These are phyloP conservation scores for Xylariomycetidae sp. DNA, from an alignment of 2,329 filamentous ascomycete genomes.

Conservation along the genomic window DNA sequence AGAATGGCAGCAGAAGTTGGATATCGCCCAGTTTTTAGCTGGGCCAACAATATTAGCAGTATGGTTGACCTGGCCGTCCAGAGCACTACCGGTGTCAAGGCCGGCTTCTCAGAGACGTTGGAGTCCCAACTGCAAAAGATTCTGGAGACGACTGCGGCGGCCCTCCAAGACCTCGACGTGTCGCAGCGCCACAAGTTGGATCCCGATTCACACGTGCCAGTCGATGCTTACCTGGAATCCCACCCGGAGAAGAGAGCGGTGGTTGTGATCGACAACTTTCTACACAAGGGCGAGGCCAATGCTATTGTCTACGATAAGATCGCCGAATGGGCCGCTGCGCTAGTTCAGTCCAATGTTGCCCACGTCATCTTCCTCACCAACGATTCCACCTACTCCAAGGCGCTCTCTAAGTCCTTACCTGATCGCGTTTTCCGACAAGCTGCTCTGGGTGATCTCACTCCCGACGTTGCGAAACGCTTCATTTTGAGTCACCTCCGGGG, in stretches of 20 bases:
- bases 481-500: slow-evolving; percentile 74
- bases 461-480: slow-evolving; percentile 80
- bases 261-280: slow-evolving; percentile 86
- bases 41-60: slow-evolving; percentile 92
- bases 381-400: slow-evolving; percentile 83
- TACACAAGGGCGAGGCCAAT: slow-evolving; percentile 68
- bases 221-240: slow-evolving; percentile 84
- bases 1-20: slow-evolving; percentile 78
- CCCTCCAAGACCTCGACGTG: slow-evolving; percentile 72
- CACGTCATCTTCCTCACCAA: slow-evolving; percentile 93
- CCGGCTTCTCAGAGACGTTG: slow-evolving; percentile 87
- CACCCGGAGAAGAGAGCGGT: slow-evolving; percentile 80
- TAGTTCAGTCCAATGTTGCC: slow-evolving; percentile 82
- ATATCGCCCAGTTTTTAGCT: slow-evolving; percentile 89
- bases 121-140: slow-evolving; percentile 89
- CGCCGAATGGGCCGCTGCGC: slow-evolving; percentile 80
- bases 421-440: slow-evolving; percentile 87
- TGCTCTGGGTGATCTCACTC: slow-evolving; percentile 77
- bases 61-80: slow-evolving; percentile 89
- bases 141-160: slow-evolving; percentile 72
- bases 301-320: slow-evolving; percentile 70
- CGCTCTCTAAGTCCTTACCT: slow-evolving; percentile 77
- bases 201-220: slow-evolving; percentile 63
- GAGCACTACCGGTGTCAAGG: slow-evolving; percentile 88
- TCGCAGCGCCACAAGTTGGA: slow-evolving; percentile 64